Base-by-base conservation (phyloP, 257 asterid species). In the Paraleonurus japonicus region DNA sequence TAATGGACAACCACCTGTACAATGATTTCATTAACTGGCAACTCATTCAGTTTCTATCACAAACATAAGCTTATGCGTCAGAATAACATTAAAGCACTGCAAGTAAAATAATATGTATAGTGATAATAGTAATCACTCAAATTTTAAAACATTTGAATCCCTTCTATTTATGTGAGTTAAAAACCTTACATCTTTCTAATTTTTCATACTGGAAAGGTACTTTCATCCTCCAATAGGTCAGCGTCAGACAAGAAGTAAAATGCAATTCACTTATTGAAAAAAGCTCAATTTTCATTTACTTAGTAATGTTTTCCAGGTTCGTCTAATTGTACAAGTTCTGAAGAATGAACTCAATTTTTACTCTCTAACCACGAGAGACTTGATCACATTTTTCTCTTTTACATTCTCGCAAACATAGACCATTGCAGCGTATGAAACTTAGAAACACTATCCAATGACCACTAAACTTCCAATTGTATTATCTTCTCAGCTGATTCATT, bases 321-420 rank as follows among this genome's bases (percentile, higher is more conserved):
- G 37, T 35, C 48, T 7, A 63, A 37, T 22, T 8, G 15, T 6
- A 8, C 45, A 53, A 48, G 11, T n/a, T 9, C 35, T 26, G 19
- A 8, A 67, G 24, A 62, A 61, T 32, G 26, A 24, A 16, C 59
- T 20, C 39, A 65, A 57, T 26, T 32, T 39, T 51, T 13, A 24
- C 0, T 12, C 45, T 33, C 15, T 28, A 22, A 24, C 22, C 9
- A 30, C 53, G 19, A 69, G 39, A 24, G 30, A 70, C 19, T 62
- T 26, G 19, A 19, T 27, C 33, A 66, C 16, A 53, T 3, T 32
- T 41, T 7, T 20, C 47, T 9, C 13, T 23, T 59, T 55, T 12
- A 27, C 75, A 28, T 50, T 64, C 65, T 74, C 74, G 32, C 24
- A 16, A 16, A 35, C 68, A 32, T 66, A 35, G 12, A 53, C 22